Conservation (phyloP, 257 asterid genomes). For the Rauvolfia tetraphylla region DNA sequence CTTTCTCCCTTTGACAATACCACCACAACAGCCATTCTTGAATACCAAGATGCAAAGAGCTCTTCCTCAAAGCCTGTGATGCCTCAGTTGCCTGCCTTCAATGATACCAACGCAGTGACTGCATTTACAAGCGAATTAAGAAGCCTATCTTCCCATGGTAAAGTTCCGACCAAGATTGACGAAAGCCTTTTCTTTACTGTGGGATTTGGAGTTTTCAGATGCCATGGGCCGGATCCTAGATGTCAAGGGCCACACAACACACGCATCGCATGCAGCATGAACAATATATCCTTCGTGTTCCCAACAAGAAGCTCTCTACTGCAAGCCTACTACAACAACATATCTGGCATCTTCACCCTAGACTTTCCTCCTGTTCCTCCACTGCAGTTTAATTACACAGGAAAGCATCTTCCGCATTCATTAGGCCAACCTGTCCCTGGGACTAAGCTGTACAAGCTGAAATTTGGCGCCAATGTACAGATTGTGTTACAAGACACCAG, state of each 20-base stretch:
- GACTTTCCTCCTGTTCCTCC: slow-evolving; percentile 36
- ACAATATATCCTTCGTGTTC: slow-evolving; percentile 41
- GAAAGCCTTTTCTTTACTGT: slow-evolving; percentile 37
- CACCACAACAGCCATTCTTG: slow-evolving; percentile 40
- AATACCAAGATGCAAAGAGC: slow-evolving; percentile 25
- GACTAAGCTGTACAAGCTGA: slow-evolving; percentile 27
- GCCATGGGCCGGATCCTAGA: slow-evolving; percentile 29
- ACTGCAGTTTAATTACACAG: slow-evolving; percentile 29
- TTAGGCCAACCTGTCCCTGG: slow-evolving; percentile 27
- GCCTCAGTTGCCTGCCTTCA: slow-evolving; percentile 32
- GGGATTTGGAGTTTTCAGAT: slow-evolving; percentile 33
- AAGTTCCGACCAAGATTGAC: slow-evolving; percentile 35
- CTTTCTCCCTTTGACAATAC: slow-evolving; percentile 43
- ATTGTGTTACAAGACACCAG: slow-evolving; percentile 32
- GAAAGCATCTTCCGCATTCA: slow-evolving; percentile 24
- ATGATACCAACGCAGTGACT: slow-evolving; percentile 34
- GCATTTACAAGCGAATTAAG: slow-evolving; percentile 24
- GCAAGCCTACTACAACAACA: slow-evolving; percentile 35
- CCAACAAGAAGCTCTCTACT: slow-evolving; percentile 40
- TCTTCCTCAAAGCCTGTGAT: slow-evolving; percentile 23
- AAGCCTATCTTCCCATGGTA: slow-evolving; percentile 20
- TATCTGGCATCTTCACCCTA: slow-evolving; percentile 29
- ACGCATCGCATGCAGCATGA: slow-evolving; percentile 35
- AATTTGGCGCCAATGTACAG: slow-evolving; percentile 28
- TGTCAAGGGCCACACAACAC: slow-evolving; percentile 55